These are phyloP conservation scores for Skeletonema grethae DNA, from an alignment of 108 stramenopile genomes.

Conservation along the genomic window DNA sequence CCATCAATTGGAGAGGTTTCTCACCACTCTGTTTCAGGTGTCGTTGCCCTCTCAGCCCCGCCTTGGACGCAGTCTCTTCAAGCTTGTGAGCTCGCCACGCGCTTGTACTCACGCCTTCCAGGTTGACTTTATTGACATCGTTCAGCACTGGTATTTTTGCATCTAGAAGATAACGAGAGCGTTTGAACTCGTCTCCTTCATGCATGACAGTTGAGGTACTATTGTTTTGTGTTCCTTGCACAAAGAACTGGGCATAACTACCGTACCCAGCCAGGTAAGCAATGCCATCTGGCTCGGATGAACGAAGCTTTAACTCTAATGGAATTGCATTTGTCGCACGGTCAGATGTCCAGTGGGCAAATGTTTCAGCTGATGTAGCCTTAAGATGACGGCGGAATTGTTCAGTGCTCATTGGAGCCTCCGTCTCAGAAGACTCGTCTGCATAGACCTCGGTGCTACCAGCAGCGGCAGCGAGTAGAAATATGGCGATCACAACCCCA, in stretches of 20 bases:
- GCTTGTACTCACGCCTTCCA: background rate
- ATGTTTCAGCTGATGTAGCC: background rate
- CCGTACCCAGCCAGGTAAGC: background rate
- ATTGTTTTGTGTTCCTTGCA: background rate
- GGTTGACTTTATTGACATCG: background rate
- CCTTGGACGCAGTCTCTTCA: background rate
- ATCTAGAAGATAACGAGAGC: background rate
- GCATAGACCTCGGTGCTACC: background rate
- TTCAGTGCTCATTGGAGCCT: background rate
- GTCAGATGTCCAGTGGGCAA: background rate
- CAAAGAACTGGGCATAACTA: conserved; percentile 2
- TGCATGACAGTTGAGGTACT: background rate
- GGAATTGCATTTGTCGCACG: background rate
- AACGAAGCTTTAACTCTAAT: background rate
- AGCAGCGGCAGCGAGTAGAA: background rate
- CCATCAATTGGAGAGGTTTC: background rate
- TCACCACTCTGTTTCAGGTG: background rate
- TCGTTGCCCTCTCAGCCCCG: background rate
- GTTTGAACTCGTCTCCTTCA: background rate
- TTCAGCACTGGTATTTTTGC: background rate
- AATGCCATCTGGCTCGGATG: background rate
- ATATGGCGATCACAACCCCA: background rate
- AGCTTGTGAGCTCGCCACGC: background rate
- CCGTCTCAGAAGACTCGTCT: background rate
- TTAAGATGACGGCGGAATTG: background rate